Evolutionary conservation across 805 yeast species (phyloP).

Genomic region (Priceomyces medius): DNA sequence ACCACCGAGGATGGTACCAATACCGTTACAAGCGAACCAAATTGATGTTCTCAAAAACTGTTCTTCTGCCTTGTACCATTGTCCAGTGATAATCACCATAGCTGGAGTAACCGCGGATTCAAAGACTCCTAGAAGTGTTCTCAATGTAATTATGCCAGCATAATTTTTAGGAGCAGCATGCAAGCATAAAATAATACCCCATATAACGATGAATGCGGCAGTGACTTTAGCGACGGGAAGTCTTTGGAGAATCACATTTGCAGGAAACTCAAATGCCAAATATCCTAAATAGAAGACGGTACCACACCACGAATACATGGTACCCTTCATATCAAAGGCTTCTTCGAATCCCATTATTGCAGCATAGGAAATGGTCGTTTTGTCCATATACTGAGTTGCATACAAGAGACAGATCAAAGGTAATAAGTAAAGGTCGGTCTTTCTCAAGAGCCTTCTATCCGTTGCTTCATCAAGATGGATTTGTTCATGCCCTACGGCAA

Average conservation of each 20-base stretch:
- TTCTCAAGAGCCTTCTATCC: conserved; percentile 12
- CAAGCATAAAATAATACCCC: conserved; percentile 62
- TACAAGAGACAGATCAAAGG: conserved; percentile 26
- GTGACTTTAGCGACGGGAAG: conserved; percentile 57
- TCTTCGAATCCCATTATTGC: conserved; percentile 37
- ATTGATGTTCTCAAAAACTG: conserved; percentile 33
- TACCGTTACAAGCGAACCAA: conserved; percentile 38
- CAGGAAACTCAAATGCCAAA: conserved; percentile 53
- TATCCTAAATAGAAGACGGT: conserved; percentile 55
- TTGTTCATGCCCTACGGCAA: conserved; percentile 21
- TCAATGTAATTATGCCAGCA: conserved; percentile 38
- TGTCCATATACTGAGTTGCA: conserved; percentile 36
- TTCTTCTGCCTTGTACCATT: conserved; percentile 35
- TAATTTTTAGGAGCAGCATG: conserved; percentile 48
- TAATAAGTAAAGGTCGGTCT: conserved; percentile 14
- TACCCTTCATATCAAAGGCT: conserved; percentile 35
- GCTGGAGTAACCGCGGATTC: conserved; percentile 43
- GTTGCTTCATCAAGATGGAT: conserved; percentile 16
- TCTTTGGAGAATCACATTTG: conserved; percentile 47
- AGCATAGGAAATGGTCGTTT: conserved; percentile 39
- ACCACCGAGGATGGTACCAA: conserved; percentile 39
- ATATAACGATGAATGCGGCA: conserved; percentile 48
- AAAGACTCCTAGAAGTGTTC: conserved; percentile 39
- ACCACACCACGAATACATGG: conserved; percentile 39
- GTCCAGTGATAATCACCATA: conserved; percentile 34